Base-by-base conservation (phyloP, 179 eudicot species). In the Amaranthus tricolor region DNA sequence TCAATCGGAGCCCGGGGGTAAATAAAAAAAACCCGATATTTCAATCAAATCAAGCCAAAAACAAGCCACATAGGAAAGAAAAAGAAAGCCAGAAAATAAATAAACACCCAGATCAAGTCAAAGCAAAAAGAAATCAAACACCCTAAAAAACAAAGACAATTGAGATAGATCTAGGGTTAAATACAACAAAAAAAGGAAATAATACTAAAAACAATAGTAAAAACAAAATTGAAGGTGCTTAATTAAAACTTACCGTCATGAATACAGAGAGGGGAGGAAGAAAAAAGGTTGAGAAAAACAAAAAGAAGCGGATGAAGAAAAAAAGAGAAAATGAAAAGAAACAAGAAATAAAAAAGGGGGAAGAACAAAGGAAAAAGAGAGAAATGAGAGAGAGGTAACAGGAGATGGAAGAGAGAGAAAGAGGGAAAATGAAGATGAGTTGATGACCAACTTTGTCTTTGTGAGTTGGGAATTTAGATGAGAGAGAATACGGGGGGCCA, bases 191-290 rank as follows among this genome's bases (percentile, higher is more conserved):
- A 11, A 62, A 9, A 44, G 54, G 43, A 61, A 53, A 50, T 7
- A 57, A 16, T 31, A 8, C 31, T 11, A 48, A 68, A 14, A 8
- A 65, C 40, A 47, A 64, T 19, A 12, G 5, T 20, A 57, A 24
- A 17, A 56, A 4, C 31, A 48, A 0, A 7, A 20, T 5, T 40
- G 24, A 40, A 5, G 19, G 31, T 40, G 9, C 51, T 66, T 6
- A 47, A 68, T 31, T 61, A 24, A 11, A 43, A 55, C 79, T 6
- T 73, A 77, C 77, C 85, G 81, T 69, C 84, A 78, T 86, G 89
- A 87, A 62, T 85, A 85, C 77, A 77, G 83, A 70, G 6, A 48
- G 76, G 54, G 12, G 40, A 20, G 52, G 58, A 20, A 10, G 55
- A 60, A 44, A 20, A 49, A 68, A 68, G 66, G 76, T 48, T 59